Base-by-base conservation (phyloP, 306 rosid genomes). In the Fragaria vesca region DNA sequence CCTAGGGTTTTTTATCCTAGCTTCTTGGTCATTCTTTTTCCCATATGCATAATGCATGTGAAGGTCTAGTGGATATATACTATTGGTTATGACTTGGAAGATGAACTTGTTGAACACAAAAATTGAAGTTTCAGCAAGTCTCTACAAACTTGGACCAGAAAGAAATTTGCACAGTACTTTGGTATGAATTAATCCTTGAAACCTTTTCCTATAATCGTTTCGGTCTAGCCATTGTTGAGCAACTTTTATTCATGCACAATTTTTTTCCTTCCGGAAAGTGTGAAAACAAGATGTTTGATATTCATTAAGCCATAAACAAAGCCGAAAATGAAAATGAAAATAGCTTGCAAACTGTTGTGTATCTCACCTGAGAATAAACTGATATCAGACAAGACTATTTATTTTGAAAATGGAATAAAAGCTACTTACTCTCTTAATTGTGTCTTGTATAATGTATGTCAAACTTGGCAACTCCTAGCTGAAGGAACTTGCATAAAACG, bases 11-110 rank as follows among this genome's bases (percentile, higher is more conserved):
- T 34, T 4, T 8, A 21, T 54, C 50, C 17, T 30, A 30, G 36
- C 36, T 65, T 65, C 45, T 65, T 34, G 60, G 28, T 54, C 61
- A 60, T 60, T 60, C 17, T 66, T 17, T 65, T 32, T 21, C 74
- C 15, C 42, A 42, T 42, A 42, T 32, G 36, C 36, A 32, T 32
- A 32, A 32, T 32, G 30, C 30, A 32, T 43, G 48, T 52, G 66
- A 52, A 8, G 75, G 10, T 72, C 61, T 50, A 71, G 60, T 71
- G 61, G 74, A 48, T 70, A 70, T 58, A 57, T 21, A 58, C 32
- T n/a, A n/a, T 61, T 28, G 66, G 66, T 30, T 62, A 12, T 30
- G 45, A 63, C 69, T 15, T 28, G 68, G 66, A 61, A 61, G 66
- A 5, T 61, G 66, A 26, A 28, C 38, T 61, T 12, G 66, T 12